Conservation (phyloP, 164 flowering plant genomes). For the Tinospora cordifolia region DNA sequence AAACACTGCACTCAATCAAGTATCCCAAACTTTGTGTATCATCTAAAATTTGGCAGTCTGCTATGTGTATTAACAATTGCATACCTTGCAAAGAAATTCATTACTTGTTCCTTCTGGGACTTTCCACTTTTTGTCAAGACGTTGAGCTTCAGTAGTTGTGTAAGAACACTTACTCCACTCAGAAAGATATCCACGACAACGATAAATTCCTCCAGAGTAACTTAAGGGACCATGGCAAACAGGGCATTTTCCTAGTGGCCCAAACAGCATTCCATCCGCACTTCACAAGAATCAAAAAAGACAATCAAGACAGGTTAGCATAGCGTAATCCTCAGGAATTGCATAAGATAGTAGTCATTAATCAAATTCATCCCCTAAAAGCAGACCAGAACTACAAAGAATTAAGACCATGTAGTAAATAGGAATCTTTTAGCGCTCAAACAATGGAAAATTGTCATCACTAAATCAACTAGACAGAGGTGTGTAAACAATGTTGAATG, state of each 20-base stretch:
- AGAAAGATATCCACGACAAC: slow-evolving; percentile 76
- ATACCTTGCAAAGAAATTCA: slow-evolving; percentile 66
- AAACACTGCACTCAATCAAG: slow-evolving; percentile 55
- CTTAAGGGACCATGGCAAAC: slow-evolving; percentile 59
- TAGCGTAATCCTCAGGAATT: not conserved
- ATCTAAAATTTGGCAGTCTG: not conserved
- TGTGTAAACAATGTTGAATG: not conserved
- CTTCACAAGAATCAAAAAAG: slow-evolving; percentile 29
- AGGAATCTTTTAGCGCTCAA: not conserved
- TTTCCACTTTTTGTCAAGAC: slow-evolving; percentile 78
- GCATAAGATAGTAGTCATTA: not conserved
- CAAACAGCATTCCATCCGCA: slow-evolving; percentile 96
- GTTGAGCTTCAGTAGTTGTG: slow-evolving; percentile 59
- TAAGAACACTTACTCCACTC: slow-evolving; percentile 93
- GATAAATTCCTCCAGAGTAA: slow-evolving; percentile 66
- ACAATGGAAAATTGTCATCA: too few species aligned
- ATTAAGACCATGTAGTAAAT: not conserved
- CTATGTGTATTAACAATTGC: not conserved
- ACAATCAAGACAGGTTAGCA: not conserved
- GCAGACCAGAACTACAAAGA: slow-evolving; percentile 74
- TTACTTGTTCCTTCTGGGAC: slow-evolving; percentile 64
- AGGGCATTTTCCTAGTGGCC: slow-evolving; percentile 71
- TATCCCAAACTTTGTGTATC: slow-evolving; percentile 9
- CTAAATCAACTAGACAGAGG: not conserved
- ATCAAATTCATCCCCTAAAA: slow-evolving; percentile 47